These are phyloP conservation scores for Ambrosia trifida DNA, from an alignment of 129 eudicot species.

Conservation along the genomic window DNA sequence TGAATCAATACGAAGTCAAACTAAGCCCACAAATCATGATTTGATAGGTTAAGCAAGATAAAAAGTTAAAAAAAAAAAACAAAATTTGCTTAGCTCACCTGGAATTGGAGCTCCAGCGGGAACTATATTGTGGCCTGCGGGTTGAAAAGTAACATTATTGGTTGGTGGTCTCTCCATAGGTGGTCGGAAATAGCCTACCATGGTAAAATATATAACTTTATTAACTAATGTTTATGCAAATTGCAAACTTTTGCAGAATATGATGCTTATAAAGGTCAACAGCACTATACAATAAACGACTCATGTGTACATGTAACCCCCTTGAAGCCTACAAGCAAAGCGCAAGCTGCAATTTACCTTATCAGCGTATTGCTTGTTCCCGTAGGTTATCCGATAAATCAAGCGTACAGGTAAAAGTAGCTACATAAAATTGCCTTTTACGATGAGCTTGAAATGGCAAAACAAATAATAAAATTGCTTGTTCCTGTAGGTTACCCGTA, in stretches of 20 bases:
- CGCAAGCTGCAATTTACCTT: no score
- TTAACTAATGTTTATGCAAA: constrained; percentile 16
- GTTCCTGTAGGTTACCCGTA: no score
- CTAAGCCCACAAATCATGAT: constrained; percentile 5
- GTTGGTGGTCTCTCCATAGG: constrained; percentile 63
- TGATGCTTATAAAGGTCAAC: no score
- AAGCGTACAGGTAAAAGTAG: background rate
- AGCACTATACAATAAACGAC: background rate
- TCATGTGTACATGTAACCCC: background rate
- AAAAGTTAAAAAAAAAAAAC: background rate
- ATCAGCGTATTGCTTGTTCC: no score
- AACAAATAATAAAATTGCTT: no score
- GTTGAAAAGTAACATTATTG: constrained; percentile 52
- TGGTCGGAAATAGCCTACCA: constrained; percentile 70
- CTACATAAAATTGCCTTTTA: background rate
- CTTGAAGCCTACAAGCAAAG: no score
- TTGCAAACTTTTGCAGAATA: background rate
- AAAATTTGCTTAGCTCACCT: constrained; percentile 43
- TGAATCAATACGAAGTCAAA: constrained; percentile 1
- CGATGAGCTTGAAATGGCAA: no score
- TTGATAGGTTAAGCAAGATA: constrained; percentile 7
- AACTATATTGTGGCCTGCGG: constrained; percentile 40
- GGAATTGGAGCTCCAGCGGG: constrained; percentile 48
- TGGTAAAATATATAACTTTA: background rate
- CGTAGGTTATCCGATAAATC: no score